Evolutionary conservation across 345 rosid genomes (phyloP).

Genomic region (Citrus mangshanensis): DNA sequence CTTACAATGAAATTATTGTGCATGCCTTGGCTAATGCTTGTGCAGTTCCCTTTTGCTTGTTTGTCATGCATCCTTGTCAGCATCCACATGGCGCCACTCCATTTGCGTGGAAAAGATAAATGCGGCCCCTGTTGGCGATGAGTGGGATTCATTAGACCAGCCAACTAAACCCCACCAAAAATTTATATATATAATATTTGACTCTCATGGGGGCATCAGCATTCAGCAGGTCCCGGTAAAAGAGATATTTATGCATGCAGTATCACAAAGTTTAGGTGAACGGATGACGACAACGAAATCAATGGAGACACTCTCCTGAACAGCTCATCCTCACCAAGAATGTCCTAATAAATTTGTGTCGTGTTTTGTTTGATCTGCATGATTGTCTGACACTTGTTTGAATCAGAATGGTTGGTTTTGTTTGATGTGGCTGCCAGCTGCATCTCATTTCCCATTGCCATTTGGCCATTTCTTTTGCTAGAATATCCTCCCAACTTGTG

Average conservation of each 20-base stretch:
- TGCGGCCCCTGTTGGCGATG: neutral
- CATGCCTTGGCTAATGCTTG: slow-evolving; percentile 30
- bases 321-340: slow-evolving; percentile 2
- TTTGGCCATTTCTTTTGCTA: neutral
- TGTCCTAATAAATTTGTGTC: neutral
- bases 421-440: slow-evolving; percentile 17
- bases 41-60: neutral
- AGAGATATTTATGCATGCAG: neutral
- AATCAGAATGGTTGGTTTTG: neutral
- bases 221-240: too few species aligned
- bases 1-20: neutral
- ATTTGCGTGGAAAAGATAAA: neutral
- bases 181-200: too few species aligned
- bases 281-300: neutral
- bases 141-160: neutral
- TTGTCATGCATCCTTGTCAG: slow-evolving; percentile 14
- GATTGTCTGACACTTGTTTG: neutral
- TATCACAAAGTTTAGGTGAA: slow-evolving; percentile 1
- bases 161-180: neutral
- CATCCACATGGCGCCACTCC: neutral
- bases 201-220: neutral
- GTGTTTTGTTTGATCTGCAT: neutral
- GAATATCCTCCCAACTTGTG: neutral
- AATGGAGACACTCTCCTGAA: neutral
- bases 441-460: neutral